A percentile compares a stretch with the other conserved stretches of the same genome.
Conservation (phyloP, 176 grass and related monocot species). For the Triticum turgidum region DNA sequence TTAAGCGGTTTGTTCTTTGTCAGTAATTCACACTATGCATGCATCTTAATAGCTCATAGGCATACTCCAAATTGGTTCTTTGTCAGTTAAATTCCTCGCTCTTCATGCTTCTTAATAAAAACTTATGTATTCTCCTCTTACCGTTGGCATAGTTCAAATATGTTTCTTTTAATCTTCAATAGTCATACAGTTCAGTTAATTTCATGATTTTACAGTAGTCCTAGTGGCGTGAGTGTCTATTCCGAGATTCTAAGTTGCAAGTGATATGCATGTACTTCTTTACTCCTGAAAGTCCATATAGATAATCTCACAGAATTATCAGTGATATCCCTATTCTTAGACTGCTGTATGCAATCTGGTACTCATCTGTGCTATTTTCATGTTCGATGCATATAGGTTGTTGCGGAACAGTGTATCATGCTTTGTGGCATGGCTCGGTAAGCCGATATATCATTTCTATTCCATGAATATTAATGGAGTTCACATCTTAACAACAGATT, state of each 20-base stretch:
- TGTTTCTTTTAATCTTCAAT: not conserved
- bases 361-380: constrained; percentile 8
- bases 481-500: not conserved
- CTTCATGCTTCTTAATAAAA: not conserved
- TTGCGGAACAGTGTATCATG: constrained; percentile 93
- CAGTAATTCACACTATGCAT: not conserved
- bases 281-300: not conserved
- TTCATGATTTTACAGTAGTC: constrained; percentile 15
- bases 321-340: not conserved
- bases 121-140: not conserved
- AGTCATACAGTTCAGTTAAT: constrained; percentile 2
- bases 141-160: not conserved
- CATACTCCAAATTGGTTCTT: not conserved
- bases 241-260: not conserved
- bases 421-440: constrained; percentile 93
- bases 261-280: not conserved
- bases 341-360: not conserved
- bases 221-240: not conserved
- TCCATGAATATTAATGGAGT: constrained; percentile 25
- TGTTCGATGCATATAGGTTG: constrained; percentile 53
- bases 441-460: constrained; percentile 62
- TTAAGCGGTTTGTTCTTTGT: not conserved
- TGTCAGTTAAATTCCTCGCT: not conserved
- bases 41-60: not conserved
- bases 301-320: not conserved